phyloP scores from a whole-genome alignment of 1,284 basidiomycete genomes.

The Heterobasidion annosum region DNA sequence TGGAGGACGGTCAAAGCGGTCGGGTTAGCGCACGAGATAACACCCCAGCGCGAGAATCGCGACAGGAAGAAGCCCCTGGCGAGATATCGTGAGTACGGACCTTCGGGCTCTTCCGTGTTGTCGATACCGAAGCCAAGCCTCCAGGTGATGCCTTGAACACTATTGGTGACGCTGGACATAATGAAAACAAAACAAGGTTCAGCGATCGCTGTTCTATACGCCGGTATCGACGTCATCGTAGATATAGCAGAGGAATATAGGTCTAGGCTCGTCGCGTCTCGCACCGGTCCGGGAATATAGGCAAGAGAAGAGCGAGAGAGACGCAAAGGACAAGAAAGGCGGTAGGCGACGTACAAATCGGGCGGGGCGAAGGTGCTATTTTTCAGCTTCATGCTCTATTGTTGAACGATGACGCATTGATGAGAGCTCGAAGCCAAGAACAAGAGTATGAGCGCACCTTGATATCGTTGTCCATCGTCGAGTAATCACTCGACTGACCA shows the following conservation, averaged over 20 bases:
- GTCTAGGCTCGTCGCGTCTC: not conserved
- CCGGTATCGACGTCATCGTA: not conserved
- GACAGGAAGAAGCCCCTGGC: not conserved
- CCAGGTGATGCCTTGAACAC: conserved; percentile 53
- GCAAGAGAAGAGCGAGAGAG: not conserved
- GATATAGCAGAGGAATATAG: not conserved
- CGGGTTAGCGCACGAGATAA: not conserved
- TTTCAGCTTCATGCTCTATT: conserved; percentile 40
- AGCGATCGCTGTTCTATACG: not conserved
- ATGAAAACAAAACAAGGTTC: not conserved
- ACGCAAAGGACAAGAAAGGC: not conserved
- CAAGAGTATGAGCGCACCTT: conserved; percentile 27
- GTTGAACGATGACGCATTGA: not conserved
- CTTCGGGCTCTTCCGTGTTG: conserved; percentile 42
- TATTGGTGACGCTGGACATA: conserved; percentile 34
- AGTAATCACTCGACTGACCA: conserved; percentile 47
- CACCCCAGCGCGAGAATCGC: conserved; percentile 1
- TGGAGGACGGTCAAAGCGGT: conserved; percentile 13
- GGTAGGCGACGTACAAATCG: conserved; percentile 36
- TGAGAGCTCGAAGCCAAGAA: not conserved
- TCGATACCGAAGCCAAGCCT: conserved; percentile 50
- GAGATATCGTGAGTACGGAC: conserved; percentile 17
- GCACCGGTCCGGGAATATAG: conserved; percentile 3
- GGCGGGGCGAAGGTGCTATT: conserved; percentile 49
- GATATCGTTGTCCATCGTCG: conserved; percentile 48